Conservation (phyloP, 495 filamentous ascomycete genomes). For the Hypoxylon rickii region DNA sequence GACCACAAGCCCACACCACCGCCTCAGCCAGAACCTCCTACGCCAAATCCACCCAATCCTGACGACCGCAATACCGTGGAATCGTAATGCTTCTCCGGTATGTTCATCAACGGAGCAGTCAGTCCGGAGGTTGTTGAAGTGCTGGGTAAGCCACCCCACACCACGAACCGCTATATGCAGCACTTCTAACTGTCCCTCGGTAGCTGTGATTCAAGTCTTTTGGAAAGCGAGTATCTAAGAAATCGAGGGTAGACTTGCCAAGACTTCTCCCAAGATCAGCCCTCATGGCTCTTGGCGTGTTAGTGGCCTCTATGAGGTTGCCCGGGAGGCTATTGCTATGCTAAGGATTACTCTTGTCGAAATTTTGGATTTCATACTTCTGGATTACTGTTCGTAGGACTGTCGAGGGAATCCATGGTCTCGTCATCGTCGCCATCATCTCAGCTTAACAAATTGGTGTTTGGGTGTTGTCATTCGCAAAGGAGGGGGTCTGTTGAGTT, state of each 20-base stretch:
- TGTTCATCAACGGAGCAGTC: conserved; percentile 8
- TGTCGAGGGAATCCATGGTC: conserved; percentile 1
- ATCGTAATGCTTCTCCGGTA: conserved; percentile 3
- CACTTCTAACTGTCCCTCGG: too few relatives aligned
- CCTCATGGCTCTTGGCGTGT: neutral
- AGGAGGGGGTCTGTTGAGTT: conserved; percentile 1
- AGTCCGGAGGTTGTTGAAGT: conserved; percentile 3
- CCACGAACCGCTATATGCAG: too few relatives aligned
- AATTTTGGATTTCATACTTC: neutral
- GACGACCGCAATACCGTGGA: conserved; percentile 14
- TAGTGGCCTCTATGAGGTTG: neutral
- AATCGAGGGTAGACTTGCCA: too few relatives aligned
- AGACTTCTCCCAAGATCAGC: neutral
- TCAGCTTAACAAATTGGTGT: neutral
- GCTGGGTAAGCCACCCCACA: too few relatives aligned
- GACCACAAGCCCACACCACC: conserved; percentile 31
- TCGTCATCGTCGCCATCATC: too few relatives aligned
- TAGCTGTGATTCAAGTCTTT: too few relatives aligned
- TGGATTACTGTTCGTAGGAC: neutral
- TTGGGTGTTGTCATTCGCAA: conserved; percentile 5
- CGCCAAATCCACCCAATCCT: conserved; percentile 28
- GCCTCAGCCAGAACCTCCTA: conserved; percentile 30
- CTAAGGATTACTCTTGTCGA: neutral
- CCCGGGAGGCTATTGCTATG: neutral
- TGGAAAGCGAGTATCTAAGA: too few relatives aligned